phyloP scores from a whole-genome alignment of 2,329 filamentous ascomycete genomes.

The Rutstroemia sp. region DNA sequence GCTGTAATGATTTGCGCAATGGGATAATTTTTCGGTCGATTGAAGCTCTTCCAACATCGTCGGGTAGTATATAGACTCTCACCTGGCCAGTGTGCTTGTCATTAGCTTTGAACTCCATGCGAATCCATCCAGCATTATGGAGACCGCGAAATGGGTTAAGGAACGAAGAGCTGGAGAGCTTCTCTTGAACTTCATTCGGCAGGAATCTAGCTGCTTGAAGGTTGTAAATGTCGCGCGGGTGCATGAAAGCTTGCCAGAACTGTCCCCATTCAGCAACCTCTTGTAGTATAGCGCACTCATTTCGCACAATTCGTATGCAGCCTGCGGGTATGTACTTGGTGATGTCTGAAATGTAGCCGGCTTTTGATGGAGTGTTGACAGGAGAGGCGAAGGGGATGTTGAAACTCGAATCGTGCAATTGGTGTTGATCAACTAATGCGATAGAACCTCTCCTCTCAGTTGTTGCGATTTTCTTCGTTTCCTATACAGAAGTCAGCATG shows the following conservation, averaged over 20 bases:
- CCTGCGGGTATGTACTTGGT: slow-evolving; percentile 24
- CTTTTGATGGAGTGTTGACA: not conserved
- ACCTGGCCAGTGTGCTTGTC: slow-evolving; percentile 28
- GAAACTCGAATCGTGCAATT: not conserved
- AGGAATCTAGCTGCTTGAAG: slow-evolving; percentile 8
- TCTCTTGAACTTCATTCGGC: slow-evolving; percentile 14
- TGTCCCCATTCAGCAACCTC: slow-evolving; percentile 11
- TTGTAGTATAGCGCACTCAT: slow-evolving; percentile 4
- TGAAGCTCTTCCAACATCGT: slow-evolving; percentile 50
- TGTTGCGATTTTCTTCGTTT: not conserved
- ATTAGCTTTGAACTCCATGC: slow-evolving; percentile 23
- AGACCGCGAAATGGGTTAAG: slow-evolving; percentile 15
- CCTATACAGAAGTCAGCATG: too few species aligned
- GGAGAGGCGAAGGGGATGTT: not conserved
- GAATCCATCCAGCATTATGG: slow-evolving; percentile 24
- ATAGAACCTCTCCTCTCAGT: not conserved
- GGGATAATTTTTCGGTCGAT: slow-evolving; percentile 42
- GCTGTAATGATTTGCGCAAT: slow-evolving; percentile 39
- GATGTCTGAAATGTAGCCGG: slow-evolving; percentile 17
- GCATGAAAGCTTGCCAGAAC: slow-evolving; percentile 18
- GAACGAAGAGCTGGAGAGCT: slow-evolving; percentile 12
- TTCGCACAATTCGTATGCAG: slow-evolving; percentile 17
- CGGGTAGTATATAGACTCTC: slow-evolving; percentile 57
- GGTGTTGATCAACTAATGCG: not conserved
- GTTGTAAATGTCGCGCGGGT: slow-evolving; percentile 12